Evolutionary conservation across 331 rosid species (phyloP).

Genomic region (Quercus tomentella): DNA sequence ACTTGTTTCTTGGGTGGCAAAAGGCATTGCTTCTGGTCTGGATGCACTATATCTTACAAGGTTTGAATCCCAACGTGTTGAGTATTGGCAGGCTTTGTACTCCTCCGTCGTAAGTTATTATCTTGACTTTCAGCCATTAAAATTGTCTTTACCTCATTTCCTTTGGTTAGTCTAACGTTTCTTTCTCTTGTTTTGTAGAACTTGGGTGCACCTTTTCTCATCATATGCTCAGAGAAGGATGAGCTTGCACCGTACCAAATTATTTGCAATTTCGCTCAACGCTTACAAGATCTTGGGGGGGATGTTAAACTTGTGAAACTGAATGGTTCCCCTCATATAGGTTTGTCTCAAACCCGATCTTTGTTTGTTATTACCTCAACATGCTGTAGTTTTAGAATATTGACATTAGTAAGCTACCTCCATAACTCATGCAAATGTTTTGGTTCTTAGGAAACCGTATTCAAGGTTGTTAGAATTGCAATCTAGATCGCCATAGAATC

Average conservation of each 20-base stretch:
- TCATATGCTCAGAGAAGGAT: constrained; percentile 77
- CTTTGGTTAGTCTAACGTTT: constrained; percentile 2
- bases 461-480: no score
- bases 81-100: constrained; percentile 85
- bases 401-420: not conserved
- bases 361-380: not conserved
- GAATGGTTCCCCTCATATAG: constrained; percentile 70
- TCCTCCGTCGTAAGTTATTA: constrained; percentile 74
- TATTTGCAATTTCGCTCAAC: constrained; percentile 53
- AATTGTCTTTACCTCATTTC: not conserved
- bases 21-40: constrained; percentile 78
- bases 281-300: constrained; percentile 62
- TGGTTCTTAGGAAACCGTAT: not conserved
- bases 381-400: not conserved
- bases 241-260: constrained; percentile 56
- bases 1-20: constrained; percentile 81
- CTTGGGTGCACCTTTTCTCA: constrained; percentile 85
- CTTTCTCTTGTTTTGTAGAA: constrained; percentile 35
- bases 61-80: constrained; percentile 72
- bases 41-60: constrained; percentile 90
- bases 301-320: constrained; percentile 74
- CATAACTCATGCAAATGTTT: not conserved
- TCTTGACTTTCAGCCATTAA: constrained; percentile 10
- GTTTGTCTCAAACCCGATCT: constrained; percentile 42
- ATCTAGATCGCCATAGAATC: no score